Evolutionary conservation across 176 grass and related monocot genomes (phyloP), one percentile per base, ranked within the genome.

Genomic region (Oryza brachyantha): DNA sequence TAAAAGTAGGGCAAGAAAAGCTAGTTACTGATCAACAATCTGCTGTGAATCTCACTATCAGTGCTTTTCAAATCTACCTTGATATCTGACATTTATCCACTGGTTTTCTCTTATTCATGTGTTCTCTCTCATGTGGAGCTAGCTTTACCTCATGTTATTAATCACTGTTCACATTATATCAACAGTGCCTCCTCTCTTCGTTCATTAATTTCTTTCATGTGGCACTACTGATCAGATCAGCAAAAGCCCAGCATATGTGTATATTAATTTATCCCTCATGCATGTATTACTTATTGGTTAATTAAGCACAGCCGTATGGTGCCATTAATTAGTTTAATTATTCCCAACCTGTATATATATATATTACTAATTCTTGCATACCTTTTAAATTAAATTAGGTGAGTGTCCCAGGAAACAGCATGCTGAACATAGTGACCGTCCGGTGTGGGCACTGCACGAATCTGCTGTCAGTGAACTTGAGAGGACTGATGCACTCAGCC

Each of bases 381-480:
- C 31, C n/a, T n/a, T n/a, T n/a, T n/a, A 32, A 1, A 21, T 22
- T 10, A 17, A 3, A 70, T 64, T 74, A 92, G 90, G 90, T 92
- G 19, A 92, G 86, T 75, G 86, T 92, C 32, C 90, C 90, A 1
- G 86, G 86, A 13, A 92, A 92, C 7, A 88, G 83, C 64, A 75
- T 92, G 83, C 64, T 88, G 7, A 88, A 41, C 64, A 80, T 83
- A 1, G 86, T 92, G 41, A 88, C 90, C 2, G 90, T 92, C 25
- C 62, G 90, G 40, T 92, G 90, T 62, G 90, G 90, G 35, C 83
- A 86, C 41, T 92, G 90, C 75, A 83, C 86, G 16, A 92, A 88
- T 68, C 79, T 92, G 27, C 59, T 92, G 38, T 88, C 90, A 50
- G 86, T 88, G 22, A 85, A 72, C 46, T 55, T 92, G 70, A 74